Evolutionary conservation across 768 basidiomycete species (phyloP).

Genomic region (Trichaptum fuscoviolaceum): DNA sequence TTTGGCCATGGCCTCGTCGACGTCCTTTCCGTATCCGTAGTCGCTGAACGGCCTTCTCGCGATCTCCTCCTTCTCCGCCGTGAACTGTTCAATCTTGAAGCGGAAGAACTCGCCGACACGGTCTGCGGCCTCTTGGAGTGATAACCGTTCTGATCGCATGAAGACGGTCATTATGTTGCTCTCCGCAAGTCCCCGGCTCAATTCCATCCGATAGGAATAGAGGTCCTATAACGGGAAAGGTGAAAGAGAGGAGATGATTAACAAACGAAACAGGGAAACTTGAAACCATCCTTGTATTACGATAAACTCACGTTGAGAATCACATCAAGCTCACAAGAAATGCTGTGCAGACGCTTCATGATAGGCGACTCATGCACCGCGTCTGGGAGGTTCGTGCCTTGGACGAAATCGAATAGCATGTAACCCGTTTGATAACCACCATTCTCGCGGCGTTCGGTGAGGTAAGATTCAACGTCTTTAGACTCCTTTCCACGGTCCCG

Average conservation of each 20-base stretch:
- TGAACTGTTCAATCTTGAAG: slow-evolving; percentile 45
- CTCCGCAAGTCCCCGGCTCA: slow-evolving; percentile 20
- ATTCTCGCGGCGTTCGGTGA: slow-evolving; percentile 22
- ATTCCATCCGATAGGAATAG: slow-evolving; percentile 29
- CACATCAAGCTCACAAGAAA: slow-evolving; percentile 21
- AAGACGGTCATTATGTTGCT: slow-evolving; percentile 27
- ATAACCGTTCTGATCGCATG: slow-evolving; percentile 19
- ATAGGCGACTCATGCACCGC: slow-evolving; percentile 20
- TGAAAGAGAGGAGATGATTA: slow-evolving; percentile 2
- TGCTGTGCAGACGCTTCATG: slow-evolving; percentile 15
- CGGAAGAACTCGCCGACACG: slow-evolving; percentile 49
- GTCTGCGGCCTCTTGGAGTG: slow-evolving; percentile 33
- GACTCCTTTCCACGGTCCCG: slow-evolving; percentile 14
- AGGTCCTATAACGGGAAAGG: slow-evolving; percentile 18
- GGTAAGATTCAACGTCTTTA: slow-evolving; percentile 18
- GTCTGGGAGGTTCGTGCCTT: slow-evolving; percentile 22
- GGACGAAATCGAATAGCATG: slow-evolving; percentile 21
- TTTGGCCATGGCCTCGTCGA: not conserved
- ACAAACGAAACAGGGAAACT: not conserved
- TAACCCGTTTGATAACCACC: slow-evolving; percentile 20
- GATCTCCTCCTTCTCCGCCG: slow-evolving; percentile 29
- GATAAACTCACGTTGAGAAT: slow-evolving; percentile 20
- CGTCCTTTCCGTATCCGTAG: not conserved
- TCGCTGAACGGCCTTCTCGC: not conserved
- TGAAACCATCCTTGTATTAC: not conserved